Evolutionary conservation across 2,329 filamentous ascomycete species (phyloP).

Genomic region (Cladophialophora carrionii): DNA sequence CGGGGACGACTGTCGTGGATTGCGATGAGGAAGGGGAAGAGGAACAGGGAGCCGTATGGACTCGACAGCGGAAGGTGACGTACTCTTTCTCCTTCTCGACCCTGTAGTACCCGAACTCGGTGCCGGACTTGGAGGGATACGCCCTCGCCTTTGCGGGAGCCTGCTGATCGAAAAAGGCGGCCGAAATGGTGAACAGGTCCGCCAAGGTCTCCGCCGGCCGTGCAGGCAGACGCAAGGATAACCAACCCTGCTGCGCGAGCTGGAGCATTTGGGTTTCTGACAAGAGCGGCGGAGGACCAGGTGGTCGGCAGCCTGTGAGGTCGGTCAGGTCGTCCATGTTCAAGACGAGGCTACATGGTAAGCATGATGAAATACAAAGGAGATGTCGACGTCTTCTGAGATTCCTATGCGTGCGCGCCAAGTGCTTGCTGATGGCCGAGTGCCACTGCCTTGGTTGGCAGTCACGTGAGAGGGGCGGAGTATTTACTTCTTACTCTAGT

Average conservation of each 20-base stretch:
- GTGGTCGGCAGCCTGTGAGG: constrained; percentile 12
- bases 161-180: constrained; percentile 23
- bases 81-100: constrained; percentile 41
- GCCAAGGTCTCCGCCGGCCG: constrained; percentile 3
- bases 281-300: constrained; percentile 34
- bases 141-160: constrained; percentile 16
- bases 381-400: too few species aligned
- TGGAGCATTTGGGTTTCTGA: constrained; percentile 26
- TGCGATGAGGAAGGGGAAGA: too few species aligned
- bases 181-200: constrained; percentile 22
- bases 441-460: too few species aligned
- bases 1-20: not conserved
- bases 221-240: constrained; percentile 23
- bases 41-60: constrained; percentile 14
- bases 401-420: too few species aligned
- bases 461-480: too few species aligned
- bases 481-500: too few species aligned
- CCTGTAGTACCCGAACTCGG: constrained; percentile 40
- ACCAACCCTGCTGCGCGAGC: constrained; percentile 33
- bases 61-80: constrained; percentile 38
- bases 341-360: too few species aligned
- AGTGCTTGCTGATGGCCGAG: too few species aligned
- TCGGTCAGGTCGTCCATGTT: constrained; percentile 10
- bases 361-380: too few species aligned
- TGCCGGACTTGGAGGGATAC: constrained; percentile 39